Base-by-base conservation (phyloP, 176 grass and related monocot species). In the Eremochloa ophiuroides region DNA sequence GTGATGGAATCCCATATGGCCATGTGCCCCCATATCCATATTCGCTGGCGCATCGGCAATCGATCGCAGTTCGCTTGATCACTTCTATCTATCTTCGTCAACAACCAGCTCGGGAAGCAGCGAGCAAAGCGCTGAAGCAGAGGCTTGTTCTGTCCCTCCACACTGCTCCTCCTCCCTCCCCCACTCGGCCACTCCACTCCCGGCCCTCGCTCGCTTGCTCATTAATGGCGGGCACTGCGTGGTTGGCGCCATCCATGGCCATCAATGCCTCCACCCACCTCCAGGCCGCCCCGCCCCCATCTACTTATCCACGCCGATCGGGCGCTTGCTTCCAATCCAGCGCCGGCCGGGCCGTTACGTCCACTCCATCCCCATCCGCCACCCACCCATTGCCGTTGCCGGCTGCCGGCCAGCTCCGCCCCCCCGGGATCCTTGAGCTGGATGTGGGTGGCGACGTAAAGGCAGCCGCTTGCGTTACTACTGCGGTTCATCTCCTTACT, bases 241-340 rank as follows among this genome's bases (percentile, higher is more conserved):
- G 18, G 79, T 82, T 85, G 79, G 83, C 61, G 63, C 66, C 82
- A 85, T 79, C 85, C 35, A 31, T 71, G 30, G 16, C 53, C 83
- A 85, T 92, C 82, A 92, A 89, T 80, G 79, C 62, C 44, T 39
- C 74, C 75, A 92, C 69, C 90, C 75, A 86, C 75, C 83, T 76
- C 43, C 35, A 20, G 38, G 62, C 30, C 60, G 50, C 11, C 22
- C 13, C 2, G 11, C 50, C 37, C 47, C 66, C 25, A 26, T 70
- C 12, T 69, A 75, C 82, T 69, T 55, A 75, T 59, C 41, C 66
- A 64, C 26, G 51, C 25, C 27, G 51, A 51, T 65, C 61, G 28
- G 30, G 42, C 68, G 9, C 76, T 71, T 40, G 82, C 41, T 72
- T 77, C 75, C 67, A 51, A 62, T 28, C 43, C 77, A 63, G 26